Base-by-base conservation (phyloP, 1,139 yeast genomes). In the Diutina siamensis region DNA sequence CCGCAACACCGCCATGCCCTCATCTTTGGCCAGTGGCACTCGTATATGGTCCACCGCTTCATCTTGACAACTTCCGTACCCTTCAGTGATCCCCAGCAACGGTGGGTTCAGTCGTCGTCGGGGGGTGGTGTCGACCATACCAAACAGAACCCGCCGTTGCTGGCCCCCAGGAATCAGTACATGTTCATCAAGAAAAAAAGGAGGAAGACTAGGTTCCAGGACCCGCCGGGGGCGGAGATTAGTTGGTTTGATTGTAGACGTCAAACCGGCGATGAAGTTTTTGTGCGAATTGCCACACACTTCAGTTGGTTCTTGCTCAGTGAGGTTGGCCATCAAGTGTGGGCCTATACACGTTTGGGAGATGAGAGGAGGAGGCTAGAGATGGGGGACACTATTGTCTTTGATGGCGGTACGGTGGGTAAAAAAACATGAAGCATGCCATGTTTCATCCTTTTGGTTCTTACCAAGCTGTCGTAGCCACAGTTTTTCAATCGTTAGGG, bases 131-230 rank as follows among this genome's bases (percentile, higher is more conserved):
- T 22, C 32, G 20, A 18, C 20, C 32, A 38, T 15, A 9, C 42
- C 42, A 25, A 38, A 38, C 42, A 38, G 42, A 19, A 38, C 42
- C 31, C 42, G 42, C 32, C 42, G 31, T 20, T 38, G 42, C 32
- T 38, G 42, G 1, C 19, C 12, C 4, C 42, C 42, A 25, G 19
- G 31, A 15, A 38, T 22, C 28, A 20, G 17, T 17, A 22, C 40
- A n/a, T 35, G 40, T 12, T 35, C 40, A 13, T 31, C 34, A 7
- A 31, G 4, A 5, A 31, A 31, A 4, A 31, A 31, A 12, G 34
- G 15, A 4, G 15, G 5, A 7, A 4, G 13, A 12, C 13, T 13
- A 5, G 34, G 34, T 31, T 31, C 34, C 34, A 31, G 34, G 4
- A 31, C 15, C 34, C 34, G 34, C 15, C 34, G 34, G 13, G 5